A percentile compares a stretch with the other conserved stretches of the same genome.
phyloP scores from a whole-genome alignment of 2,329 filamentous ascomycete species.

The Hymenoscyphus repandus region DNA sequence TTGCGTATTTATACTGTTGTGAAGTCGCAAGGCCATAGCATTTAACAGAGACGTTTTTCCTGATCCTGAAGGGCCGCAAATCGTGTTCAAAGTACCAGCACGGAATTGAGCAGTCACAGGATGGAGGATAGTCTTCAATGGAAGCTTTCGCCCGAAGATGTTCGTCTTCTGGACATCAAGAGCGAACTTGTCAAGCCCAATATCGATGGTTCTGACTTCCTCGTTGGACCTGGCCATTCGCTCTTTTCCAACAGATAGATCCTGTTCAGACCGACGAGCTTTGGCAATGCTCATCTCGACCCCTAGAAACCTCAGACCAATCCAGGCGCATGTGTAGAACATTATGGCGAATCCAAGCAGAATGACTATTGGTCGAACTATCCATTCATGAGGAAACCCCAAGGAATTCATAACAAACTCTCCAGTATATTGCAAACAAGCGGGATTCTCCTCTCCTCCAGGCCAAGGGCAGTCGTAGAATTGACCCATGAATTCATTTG shows the following conservation, averaged over 20 bases:
- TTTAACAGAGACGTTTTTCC: constrained; percentile 74
- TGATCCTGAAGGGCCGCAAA: constrained; percentile 75
- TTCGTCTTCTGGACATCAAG: constrained; percentile 60
- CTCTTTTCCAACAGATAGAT: constrained; percentile 65
- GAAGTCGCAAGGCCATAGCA: constrained; percentile 63
- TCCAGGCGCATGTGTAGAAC: constrained; percentile 55
- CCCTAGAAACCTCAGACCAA: constrained; percentile 59
- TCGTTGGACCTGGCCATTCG: constrained; percentile 53
- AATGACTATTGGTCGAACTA: constrained; percentile 59
- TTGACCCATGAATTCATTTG: constrained; percentile 66
- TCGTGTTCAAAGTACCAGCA: constrained; percentile 65
- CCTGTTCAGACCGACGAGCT: constrained; percentile 50
- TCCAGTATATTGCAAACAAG: constrained; percentile 64
- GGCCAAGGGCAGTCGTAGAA: constrained; percentile 69
- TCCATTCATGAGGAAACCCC: constrained; percentile 63
- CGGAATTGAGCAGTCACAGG: constrained; percentile 63
- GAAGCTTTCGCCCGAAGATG: constrained; percentile 44
- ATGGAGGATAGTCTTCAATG: constrained; percentile 56
- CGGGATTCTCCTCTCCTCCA: constrained; percentile 57
- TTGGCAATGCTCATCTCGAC: constrained; percentile 67
- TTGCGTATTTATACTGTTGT: constrained; percentile 54
- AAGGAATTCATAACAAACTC: constrained; percentile 63
- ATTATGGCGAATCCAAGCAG: constrained; percentile 57
- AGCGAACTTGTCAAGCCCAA: constrained; percentile 59
- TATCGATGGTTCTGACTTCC: constrained; percentile 55